Evolutionary conservation across 768 basidiomycete species (phyloP).

Genomic region (Amanita molliuscula): DNA sequence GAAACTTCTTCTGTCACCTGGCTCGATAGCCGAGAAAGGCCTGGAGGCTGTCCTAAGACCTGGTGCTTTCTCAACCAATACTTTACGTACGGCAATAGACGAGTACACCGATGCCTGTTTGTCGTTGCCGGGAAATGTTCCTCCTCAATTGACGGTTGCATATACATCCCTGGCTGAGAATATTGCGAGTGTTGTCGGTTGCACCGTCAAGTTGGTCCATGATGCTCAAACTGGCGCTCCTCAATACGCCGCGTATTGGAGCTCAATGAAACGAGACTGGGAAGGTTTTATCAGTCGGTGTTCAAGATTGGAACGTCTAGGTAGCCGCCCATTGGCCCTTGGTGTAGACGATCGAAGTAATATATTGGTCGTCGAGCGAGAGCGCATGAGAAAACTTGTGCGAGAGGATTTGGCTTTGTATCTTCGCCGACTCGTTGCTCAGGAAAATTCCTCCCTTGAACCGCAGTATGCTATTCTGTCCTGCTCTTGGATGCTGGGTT

Average conservation of each 20-base stretch:
- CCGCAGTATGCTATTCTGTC: slow-evolving; percentile 47
- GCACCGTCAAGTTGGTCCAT: slow-evolving; percentile 62
- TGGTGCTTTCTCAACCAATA: slow-evolving; percentile 76
- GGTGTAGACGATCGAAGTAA: slow-evolving; percentile 35
- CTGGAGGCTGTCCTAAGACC: slow-evolving; percentile 78
- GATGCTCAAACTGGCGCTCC: slow-evolving; percentile 74
- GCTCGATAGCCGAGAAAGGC: slow-evolving; percentile 71
- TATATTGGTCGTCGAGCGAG: slow-evolving; percentile 64
- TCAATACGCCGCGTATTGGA: slow-evolving; percentile 74
- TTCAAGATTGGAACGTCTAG: slow-evolving; percentile 80
- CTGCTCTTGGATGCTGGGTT: slow-evolving; percentile 52
- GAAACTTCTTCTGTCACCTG: slow-evolving; percentile 61
- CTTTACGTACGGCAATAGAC: slow-evolving; percentile 72
- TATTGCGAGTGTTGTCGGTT: slow-evolving; percentile 79
- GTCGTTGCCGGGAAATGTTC: slow-evolving; percentile 46
- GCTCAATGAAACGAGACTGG: slow-evolving; percentile 85
- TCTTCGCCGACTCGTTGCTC: slow-evolving; percentile 38
- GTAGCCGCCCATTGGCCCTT: slow-evolving; percentile 69
- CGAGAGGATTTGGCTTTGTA: slow-evolving; percentile 59
- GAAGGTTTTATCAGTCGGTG: slow-evolving; percentile 90
- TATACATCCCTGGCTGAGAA: slow-evolving; percentile 66
- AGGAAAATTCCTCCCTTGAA: slow-evolving; percentile 31
- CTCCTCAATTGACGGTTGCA: slow-evolving; percentile 46
- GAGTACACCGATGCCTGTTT: slow-evolving; percentile 72
- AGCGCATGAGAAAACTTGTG: slow-evolving; percentile 57